These are phyloP conservation scores for Phytophthora idaei DNA, from an alignment of 352 stramenopile genomes.

Conservation along the genomic window DNA sequence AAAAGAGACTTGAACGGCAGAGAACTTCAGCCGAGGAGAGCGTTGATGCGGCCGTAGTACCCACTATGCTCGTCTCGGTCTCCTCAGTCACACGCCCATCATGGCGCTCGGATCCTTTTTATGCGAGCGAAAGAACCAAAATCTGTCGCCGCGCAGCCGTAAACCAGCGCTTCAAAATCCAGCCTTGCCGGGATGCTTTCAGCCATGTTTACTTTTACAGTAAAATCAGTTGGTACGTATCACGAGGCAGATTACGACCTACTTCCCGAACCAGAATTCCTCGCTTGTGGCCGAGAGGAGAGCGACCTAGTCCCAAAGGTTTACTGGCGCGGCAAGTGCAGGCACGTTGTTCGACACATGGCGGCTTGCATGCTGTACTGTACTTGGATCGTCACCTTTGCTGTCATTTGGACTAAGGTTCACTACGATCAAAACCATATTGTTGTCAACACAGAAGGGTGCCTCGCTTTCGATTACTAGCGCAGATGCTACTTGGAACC, in stretches of 20 bases:
- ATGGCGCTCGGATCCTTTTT: slow-evolving; percentile 23
- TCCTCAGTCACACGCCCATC: slow-evolving; percentile 41
- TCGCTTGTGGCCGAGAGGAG: not conserved
- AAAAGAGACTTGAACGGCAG: slow-evolving; percentile 34
- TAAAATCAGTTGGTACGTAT: not conserved
- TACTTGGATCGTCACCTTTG: not conserved
- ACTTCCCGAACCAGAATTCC: slow-evolving; percentile 12
- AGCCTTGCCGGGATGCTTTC: slow-evolving; percentile 22
- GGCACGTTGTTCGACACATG: not conserved
- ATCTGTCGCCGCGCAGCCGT: slow-evolving; percentile 25
- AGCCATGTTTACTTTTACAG: slow-evolving; percentile 15
- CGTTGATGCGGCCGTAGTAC: slow-evolving; percentile 21
- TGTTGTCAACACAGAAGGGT: slow-evolving; percentile 4
- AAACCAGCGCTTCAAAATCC: slow-evolving; percentile 39
- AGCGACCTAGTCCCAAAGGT: slow-evolving; percentile 2
- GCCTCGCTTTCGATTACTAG: not conserved
- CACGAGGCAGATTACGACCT: slow-evolving; percentile 12
- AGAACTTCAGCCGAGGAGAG: slow-evolving; percentile 27
- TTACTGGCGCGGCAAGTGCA: slow-evolving; percentile 12
- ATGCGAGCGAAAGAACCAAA: slow-evolving; percentile 18
- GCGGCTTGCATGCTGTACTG: too few species aligned
- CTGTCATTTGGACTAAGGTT: not conserved
- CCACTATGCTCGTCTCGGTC: slow-evolving; percentile 27
- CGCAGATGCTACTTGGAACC: not conserved
- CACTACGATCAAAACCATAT: not conserved